Percentiles rank a stretch among this genome's conserved stretches.
These are phyloP conservation scores for Trichoderma aggressivum DNA, from an alignment of 2,329 filamentous ascomycete genomes.

Conservation along the genomic window DNA sequence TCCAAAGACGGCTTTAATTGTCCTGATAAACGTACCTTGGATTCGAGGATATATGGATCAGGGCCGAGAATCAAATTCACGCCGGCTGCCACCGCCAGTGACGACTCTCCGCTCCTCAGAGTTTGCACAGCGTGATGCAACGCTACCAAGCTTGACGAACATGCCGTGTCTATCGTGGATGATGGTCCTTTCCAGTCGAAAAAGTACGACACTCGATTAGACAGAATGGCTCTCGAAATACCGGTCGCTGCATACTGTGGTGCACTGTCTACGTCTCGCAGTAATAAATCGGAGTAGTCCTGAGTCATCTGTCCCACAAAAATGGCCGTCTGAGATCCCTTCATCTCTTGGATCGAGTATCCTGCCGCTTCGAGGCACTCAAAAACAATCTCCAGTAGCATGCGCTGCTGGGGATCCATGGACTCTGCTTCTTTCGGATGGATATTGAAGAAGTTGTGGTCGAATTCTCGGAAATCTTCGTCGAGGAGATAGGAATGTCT, in stretches of 20 bases:
- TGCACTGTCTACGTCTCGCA: neutral
- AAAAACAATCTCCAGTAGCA: neutral
- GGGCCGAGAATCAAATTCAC: neutral
- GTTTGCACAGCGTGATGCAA: neutral
- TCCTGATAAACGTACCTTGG: neutral
- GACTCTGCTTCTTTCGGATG: neutral
- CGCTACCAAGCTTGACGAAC: neutral
- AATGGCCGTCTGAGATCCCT: neutral
- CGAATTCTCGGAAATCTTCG: neutral
- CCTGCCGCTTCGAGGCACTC: neutral
- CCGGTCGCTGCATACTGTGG: neutral
- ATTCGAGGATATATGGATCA: neutral
- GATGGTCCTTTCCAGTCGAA: neutral
- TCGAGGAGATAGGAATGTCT: neutral
- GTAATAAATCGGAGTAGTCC: neutral
- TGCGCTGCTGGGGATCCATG: neutral
- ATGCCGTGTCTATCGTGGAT: neutral
- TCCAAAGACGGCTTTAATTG: neutral
- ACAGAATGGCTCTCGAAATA: neutral
- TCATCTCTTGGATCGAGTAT: neutral
- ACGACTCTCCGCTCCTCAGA: neutral
- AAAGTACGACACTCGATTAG: neutral
- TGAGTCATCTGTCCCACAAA: neutral
- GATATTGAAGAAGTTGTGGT: neutral
- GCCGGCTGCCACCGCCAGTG: neutral